phyloP scores from a whole-genome alignment of 192 early-diverging fungal species.

The Rhizophagus clarus region DNA sequence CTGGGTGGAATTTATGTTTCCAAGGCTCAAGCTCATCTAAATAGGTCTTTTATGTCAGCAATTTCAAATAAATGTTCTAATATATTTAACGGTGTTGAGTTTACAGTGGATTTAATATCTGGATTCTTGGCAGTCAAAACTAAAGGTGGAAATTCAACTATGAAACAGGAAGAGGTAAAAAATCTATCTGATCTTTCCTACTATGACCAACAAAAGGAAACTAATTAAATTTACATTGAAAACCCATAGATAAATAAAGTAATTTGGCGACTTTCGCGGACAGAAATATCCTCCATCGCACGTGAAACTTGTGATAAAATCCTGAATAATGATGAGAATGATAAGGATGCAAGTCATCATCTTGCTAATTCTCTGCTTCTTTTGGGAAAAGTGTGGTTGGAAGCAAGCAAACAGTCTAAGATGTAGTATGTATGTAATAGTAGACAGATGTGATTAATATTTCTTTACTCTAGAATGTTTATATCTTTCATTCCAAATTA shows the following conservation, averaged over 20 bases:
- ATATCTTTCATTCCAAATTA: too few relatives aligned
- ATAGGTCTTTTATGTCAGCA: neutral
- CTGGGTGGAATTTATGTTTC: neutral
- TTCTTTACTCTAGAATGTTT: too few relatives aligned
- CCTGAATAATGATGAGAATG: neutral
- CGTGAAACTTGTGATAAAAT: neutral
- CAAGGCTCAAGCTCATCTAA: neutral
- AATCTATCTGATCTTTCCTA: too few relatives aligned
- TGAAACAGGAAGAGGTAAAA: too few relatives aligned
- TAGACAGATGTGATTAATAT: too few relatives aligned
- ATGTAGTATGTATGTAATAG: too few relatives aligned
- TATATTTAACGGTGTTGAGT: too few relatives aligned
- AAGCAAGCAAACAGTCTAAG: neutral
- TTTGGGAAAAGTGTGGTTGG: neutral
- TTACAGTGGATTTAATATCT: too few relatives aligned
- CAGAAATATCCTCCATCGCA: constrained; percentile 4
- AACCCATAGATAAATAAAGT: neutral
- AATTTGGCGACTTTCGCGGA: neutral
- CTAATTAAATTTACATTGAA: neutral
- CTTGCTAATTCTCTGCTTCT: neutral
- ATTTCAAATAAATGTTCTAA: too few relatives aligned
- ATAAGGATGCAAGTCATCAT: neutral
- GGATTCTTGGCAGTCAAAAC: too few relatives aligned
- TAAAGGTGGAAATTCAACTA: too few relatives aligned
- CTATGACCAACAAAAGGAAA: too few relatives aligned